phyloP scores from a whole-genome alignment of 1,139 yeast genomes.

The Diutina ranongensis region DNA sequence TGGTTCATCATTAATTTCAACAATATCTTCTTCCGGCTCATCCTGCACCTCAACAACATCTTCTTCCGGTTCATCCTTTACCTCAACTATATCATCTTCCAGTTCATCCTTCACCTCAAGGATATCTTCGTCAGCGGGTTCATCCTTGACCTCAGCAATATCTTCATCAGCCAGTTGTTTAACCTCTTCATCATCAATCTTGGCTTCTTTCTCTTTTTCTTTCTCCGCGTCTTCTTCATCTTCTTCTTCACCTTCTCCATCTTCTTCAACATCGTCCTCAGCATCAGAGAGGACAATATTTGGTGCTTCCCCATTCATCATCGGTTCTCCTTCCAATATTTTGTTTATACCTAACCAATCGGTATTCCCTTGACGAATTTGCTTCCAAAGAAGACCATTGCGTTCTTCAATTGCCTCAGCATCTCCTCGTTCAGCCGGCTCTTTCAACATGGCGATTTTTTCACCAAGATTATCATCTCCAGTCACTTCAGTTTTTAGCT shows the following conservation, averaged over 20 bases:
- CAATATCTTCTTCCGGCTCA: too few relatives aligned
- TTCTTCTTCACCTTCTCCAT: background rate
- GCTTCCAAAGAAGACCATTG: background rate
- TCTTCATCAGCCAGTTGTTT: too few relatives aligned
- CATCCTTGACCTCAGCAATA: too few relatives aligned
- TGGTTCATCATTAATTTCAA: too few relatives aligned
- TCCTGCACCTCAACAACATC: too few relatives aligned
- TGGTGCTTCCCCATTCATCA: background rate
- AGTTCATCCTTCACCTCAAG: too few relatives aligned
- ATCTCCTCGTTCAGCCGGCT: background rate
- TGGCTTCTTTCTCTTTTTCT: background rate
- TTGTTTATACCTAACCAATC: background rate
- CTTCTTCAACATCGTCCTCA: background rate
- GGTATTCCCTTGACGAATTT: background rate
- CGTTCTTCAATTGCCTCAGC: background rate
- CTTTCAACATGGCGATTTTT: background rate
- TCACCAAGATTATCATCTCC: background rate
- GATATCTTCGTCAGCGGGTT: too few relatives aligned
- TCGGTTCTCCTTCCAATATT: background rate
- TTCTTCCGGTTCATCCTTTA: too few relatives aligned
- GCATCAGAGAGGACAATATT: background rate
- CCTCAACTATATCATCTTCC: too few relatives aligned
- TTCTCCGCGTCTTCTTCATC: background rate
- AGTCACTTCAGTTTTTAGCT: background rate
- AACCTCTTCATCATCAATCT: background rate